Evolutionary conservation across 108 stramenopile species (phyloP).

Genomic region (Tribonema minus): DNA sequence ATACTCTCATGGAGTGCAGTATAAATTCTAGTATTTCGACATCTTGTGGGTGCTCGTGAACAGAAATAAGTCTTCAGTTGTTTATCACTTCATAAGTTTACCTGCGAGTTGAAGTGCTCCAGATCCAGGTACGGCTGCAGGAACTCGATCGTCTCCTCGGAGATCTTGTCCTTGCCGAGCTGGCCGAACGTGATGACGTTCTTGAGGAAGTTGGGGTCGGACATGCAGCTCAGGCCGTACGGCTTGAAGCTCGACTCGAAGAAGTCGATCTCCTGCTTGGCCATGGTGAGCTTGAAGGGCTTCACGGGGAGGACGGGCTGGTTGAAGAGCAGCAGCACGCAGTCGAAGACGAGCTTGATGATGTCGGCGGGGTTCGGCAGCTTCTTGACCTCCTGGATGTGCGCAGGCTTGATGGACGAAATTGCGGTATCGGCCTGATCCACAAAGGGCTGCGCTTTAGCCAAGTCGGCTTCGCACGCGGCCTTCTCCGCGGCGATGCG

Average conservation of each 20-base stretch:
- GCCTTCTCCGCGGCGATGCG: constrained; percentile 70
- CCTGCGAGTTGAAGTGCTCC: constrained; percentile 52
- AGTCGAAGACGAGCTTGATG: constrained; percentile 83
- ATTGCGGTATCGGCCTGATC: constrained; percentile 76
- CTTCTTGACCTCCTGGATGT: constrained; percentile 81
- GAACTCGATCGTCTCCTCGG: constrained; percentile 85
- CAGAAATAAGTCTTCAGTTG: not conserved
- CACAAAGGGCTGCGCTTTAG: constrained; percentile 82
- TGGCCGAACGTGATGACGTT: constrained; percentile 72
- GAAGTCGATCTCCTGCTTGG: constrained; percentile 71
- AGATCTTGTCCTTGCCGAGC: constrained; percentile 74
- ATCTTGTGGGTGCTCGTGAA: too few relatives aligned
- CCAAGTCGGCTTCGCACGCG: constrained; percentile 66
- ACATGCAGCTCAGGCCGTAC: constrained; percentile 68
- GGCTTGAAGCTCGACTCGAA: constrained; percentile 77
- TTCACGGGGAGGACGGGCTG: constrained; percentile 57
- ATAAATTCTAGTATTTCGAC: too few relatives aligned
- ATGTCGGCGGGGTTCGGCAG: constrained; percentile 76
- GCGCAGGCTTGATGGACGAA: constrained; percentile 73
- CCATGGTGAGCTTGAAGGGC: constrained; percentile 65
- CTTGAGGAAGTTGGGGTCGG: constrained; percentile 68
- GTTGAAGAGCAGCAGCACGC: constrained; percentile 77
- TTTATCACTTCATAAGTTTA: not conserved
- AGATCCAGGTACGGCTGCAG: constrained; percentile 74
- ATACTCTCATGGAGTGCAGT: too few relatives aligned